Evolutionary conservation across 2,329 filamentous ascomycete genomes (phyloP).

Genomic region (Colletotrichum sp.): DNA sequence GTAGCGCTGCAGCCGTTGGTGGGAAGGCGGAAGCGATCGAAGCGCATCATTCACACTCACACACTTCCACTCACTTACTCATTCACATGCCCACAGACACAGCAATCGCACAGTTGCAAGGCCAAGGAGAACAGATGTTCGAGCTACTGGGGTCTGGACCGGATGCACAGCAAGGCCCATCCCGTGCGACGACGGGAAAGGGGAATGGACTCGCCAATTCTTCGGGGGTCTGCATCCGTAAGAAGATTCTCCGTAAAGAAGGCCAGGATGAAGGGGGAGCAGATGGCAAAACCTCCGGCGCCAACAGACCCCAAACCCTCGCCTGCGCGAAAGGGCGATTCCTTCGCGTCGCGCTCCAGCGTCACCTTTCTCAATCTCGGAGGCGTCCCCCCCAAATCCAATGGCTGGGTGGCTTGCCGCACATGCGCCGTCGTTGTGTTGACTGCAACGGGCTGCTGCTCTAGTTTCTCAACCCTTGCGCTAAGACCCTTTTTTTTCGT

Average conservation of each 20-base stretch:
- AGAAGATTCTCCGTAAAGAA: not conserved
- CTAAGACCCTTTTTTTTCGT: not conserved
- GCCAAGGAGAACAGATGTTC: not conserved
- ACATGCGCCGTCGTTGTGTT: not conserved
- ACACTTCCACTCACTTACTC: not conserved
- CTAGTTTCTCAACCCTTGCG: not conserved
- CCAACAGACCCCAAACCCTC: not conserved
- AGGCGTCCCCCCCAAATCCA: not conserved
- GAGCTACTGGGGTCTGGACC: not conserved
- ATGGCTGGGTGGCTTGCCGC: slow-evolving; percentile 4
- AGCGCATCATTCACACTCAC: not conserved
- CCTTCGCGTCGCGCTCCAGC: slow-evolving; percentile 6
- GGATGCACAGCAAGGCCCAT: not conserved
- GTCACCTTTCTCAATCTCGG: not conserved
- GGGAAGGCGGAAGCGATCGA: slow-evolving; percentile 3
- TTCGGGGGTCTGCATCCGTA: not conserved
- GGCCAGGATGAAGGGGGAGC: not conserved
- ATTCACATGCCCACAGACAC: not conserved
- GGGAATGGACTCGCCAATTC: not conserved
- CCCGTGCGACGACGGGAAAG: not conserved
- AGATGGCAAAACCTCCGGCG: slow-evolving; percentile 10
- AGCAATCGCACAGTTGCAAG: not conserved
- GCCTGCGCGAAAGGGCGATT: not conserved
- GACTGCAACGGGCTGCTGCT: not conserved
- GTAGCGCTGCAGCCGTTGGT: not conserved